Conservation (phyloP, 192 early-diverging fungal species). For the Phlyctochytrium planicorne region DNA sequence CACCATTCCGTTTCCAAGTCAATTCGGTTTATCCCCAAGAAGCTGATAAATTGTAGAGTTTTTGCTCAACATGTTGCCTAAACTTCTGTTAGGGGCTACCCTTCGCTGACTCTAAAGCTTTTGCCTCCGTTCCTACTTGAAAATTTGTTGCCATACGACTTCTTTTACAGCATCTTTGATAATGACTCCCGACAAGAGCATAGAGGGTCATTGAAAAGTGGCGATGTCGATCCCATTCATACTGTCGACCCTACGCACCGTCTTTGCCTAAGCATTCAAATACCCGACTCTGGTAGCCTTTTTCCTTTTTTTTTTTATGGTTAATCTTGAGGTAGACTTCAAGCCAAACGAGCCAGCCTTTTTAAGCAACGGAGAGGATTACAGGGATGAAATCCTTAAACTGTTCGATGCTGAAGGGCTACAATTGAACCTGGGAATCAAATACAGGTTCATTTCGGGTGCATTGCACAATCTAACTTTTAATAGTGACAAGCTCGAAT, state of each 20-base stretch:
- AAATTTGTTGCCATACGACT: conserved; percentile 89
- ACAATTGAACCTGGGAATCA: conserved; percentile 54
- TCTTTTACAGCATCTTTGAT: conserved; percentile 78
- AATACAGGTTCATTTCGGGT: conserved; percentile 37
- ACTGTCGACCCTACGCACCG: conserved; percentile 81
- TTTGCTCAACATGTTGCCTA: not conserved
- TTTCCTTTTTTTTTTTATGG: conserved; percentile 16
- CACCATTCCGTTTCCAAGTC: conserved; percentile 73
- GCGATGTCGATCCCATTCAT: conserved; percentile 75
- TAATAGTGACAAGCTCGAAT: conserved; percentile 48
- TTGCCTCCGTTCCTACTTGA: conserved; percentile 83
- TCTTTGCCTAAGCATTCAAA: conserved; percentile 69
- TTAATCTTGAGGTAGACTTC: conserved; percentile 46
- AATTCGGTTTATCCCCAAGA: conserved; percentile 33
- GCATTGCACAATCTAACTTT: conserved; percentile 3
- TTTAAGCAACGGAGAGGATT: conserved; percentile 81
- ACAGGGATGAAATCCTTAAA: conserved; percentile 74
- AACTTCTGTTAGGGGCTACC: conserved; percentile 29
- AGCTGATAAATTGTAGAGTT: conserved; percentile 19
- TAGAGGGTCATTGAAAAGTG: conserved; percentile 62
- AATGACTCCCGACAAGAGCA: conserved; percentile 66
- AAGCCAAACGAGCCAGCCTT: conserved; percentile 77
- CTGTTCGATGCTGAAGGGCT: conserved; percentile 66
- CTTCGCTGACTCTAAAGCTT: conserved; percentile 44
- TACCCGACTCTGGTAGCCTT: conserved; percentile 65